phyloP scores from a whole-genome alignment of 78 protist genomes.

The Goniomonas avonlea region DNA sequence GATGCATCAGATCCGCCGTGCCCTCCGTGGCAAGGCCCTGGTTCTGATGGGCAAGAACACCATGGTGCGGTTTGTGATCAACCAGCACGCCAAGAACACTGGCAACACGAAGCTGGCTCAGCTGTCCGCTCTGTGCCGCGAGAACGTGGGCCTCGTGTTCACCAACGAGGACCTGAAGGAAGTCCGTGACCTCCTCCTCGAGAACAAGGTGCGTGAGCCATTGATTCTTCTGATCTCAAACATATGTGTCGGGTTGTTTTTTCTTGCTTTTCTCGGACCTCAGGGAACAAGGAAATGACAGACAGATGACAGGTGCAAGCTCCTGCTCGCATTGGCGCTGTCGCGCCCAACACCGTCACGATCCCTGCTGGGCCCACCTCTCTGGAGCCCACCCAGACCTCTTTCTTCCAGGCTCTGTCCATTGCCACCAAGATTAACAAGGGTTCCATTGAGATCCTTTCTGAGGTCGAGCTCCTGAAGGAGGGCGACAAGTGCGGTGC shows the following conservation, averaged over 20 bases:
- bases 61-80: slow-evolving; percentile 42
- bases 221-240: too few relatives aligned
- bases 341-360: slow-evolving; percentile 83
- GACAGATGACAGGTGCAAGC: too few relatives aligned
- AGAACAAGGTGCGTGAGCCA: slow-evolving; percentile 38
- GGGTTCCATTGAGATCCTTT: slow-evolving; percentile 92
- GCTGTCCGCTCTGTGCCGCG: slow-evolving; percentile 56
- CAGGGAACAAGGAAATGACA: background rate
- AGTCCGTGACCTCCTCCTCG: slow-evolving; percentile 47
- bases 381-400: slow-evolving; percentile 92
- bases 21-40: slow-evolving; percentile 89
- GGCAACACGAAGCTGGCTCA: slow-evolving; percentile 49
- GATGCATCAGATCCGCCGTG: slow-evolving; percentile 77
- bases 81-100: background rate
- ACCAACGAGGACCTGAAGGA: slow-evolving; percentile 74
- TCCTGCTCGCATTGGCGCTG: slow-evolving; percentile 68
- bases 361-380: slow-evolving; percentile 95
- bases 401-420: slow-evolving; percentile 97
- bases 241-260: too few relatives aligned
- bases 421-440: slow-evolving; percentile 94
- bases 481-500: slow-evolving; percentile 76
- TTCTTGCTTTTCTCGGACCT: background rate
- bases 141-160: slow-evolving; percentile 93
- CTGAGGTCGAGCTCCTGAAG: slow-evolving; percentile 55
- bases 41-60: slow-evolving; percentile 97